phyloP scores from a whole-genome alignment of 2,329 filamentous ascomycete genomes.

The Falciphora oryzae region DNA sequence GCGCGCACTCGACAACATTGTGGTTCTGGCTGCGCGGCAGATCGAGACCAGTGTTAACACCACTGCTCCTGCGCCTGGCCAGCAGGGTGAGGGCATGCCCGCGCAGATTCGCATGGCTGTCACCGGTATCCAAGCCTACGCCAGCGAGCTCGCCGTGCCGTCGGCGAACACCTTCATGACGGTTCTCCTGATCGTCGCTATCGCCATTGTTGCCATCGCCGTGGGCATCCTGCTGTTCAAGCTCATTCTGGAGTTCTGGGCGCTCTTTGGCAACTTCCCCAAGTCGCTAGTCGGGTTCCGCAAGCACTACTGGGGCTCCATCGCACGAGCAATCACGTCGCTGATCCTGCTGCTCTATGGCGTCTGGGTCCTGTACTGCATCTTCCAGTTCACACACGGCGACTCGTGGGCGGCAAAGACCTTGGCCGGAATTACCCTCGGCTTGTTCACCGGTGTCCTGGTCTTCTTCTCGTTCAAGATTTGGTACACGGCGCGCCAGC shows the following conservation, averaged over 20 bases:
- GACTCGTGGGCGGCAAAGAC: conserved; percentile 91
- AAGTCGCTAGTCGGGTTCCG: conserved; percentile 76
- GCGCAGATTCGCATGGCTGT: conserved; percentile 43
- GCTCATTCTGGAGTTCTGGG: conserved; percentile 85
- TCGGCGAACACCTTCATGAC: conserved; percentile 95
- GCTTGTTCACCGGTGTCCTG: conserved; percentile 74
- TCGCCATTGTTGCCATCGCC: conserved; percentile 75
- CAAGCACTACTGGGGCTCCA: conserved; percentile 91
- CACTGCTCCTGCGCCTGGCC: conserved; percentile 20
- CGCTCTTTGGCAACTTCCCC: conserved; percentile 82
- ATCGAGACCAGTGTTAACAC: conserved; percentile 40
- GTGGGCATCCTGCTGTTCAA: conserved; percentile 87
- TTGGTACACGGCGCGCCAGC: conserved; percentile 65
- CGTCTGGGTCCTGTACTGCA: conserved; percentile 90
- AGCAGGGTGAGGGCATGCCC: conserved; percentile 21
- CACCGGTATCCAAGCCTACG: conserved; percentile 72
- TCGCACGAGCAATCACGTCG: conserved; percentile 82
- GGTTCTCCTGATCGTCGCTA: conserved; percentile 79
- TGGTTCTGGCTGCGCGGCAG: conserved; percentile 47
- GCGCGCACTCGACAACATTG: conserved; percentile 45
- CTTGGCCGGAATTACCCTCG: conserved; percentile 76
- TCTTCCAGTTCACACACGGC: conserved; percentile 89
- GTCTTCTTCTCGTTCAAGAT: conserved; percentile 81
- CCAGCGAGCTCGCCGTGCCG: conserved; percentile 79
- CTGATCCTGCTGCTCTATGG: conserved; percentile 90